These are phyloP conservation scores for Yamadazyma buinensis DNA, from an alignment of 1,139 yeast species.

Conservation along the genomic window DNA sequence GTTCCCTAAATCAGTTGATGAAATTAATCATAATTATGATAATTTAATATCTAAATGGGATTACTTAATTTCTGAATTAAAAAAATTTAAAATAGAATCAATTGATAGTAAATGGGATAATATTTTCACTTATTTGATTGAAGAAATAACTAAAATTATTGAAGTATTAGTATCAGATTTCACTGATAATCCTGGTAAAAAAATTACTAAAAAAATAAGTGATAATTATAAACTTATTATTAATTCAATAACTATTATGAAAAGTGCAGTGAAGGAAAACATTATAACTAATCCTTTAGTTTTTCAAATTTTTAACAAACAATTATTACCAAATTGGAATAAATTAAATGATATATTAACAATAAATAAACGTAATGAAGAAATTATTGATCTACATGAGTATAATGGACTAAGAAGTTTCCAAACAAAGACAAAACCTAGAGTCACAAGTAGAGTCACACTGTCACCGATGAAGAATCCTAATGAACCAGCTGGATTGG, in stretches of 20 bases:
- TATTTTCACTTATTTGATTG: slow-evolving; percentile 42
- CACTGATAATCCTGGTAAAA: slow-evolving; percentile 7
- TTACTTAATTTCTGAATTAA: slow-evolving; percentile 30
- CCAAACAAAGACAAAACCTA: slow-evolving; percentile 7
- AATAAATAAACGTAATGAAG: slow-evolving; percentile 9
- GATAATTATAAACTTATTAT: slow-evolving; percentile 30
- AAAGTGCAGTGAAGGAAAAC: slow-evolving; percentile 29
- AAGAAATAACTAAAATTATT: slow-evolving; percentile 33
- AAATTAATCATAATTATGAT: slow-evolving; percentile 38
- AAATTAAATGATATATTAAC: slow-evolving; percentile 22
- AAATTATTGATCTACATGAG: slow-evolving; percentile 11
- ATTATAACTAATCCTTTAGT: slow-evolving; percentile 19
- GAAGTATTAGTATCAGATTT: slow-evolving; percentile 24
- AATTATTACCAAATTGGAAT: slow-evolving; percentile 31
- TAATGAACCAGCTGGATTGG: slow-evolving; percentile 18
- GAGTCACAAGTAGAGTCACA: neutral
- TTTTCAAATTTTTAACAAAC: slow-evolving; percentile 20
- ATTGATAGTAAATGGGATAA: slow-evolving; percentile 57
- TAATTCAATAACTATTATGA: slow-evolving; percentile 28
- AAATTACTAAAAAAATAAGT: slow-evolving; percentile 13
- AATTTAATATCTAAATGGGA: slow-evolving; percentile 38
- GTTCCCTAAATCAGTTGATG: slow-evolving; percentile 29
- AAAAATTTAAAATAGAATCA: slow-evolving; percentile 37
- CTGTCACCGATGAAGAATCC: slow-evolving; percentile 5
- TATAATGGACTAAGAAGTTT: slow-evolving; percentile 18